phyloP scores from a whole-genome alignment of 192 early-diverging fungal genomes.

The Rhizophlyctis rosea region DNA sequence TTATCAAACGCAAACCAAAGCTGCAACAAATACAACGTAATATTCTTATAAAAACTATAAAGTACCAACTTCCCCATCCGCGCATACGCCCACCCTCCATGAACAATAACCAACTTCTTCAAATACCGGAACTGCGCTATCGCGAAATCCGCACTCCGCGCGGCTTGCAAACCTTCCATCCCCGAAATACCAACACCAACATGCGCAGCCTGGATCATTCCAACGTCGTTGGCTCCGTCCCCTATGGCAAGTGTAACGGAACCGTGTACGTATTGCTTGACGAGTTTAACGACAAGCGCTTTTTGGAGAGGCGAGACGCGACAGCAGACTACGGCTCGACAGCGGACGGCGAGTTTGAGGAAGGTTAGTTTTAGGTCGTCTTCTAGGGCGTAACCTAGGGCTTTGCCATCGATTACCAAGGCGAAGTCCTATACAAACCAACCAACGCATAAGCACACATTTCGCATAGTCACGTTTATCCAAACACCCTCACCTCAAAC shows the following conservation, averaged over 20 bases:
- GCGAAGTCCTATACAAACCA: conserved; percentile 74
- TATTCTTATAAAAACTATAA: conserved; percentile 99
- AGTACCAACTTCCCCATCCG: conserved; percentile 92
- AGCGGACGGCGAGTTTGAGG: conserved; percentile 85
- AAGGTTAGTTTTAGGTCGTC: conserved; percentile 63
- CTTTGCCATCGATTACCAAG: conserved; percentile 91
- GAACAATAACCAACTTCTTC: conserved; percentile 93
- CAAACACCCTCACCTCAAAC: conserved; percentile 27
- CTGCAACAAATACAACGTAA: conserved; percentile 95
- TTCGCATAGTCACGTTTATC: no score
- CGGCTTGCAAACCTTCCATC: conserved; percentile 94
- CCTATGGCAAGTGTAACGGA: conserved; percentile 94
- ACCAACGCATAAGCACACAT: no score
- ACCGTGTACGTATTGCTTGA: conserved; percentile 77
- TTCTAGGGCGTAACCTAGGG: conserved; percentile 89
- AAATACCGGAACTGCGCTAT: conserved; percentile 96
- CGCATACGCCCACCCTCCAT: conserved; percentile 97
- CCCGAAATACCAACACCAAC: conserved; percentile 97
- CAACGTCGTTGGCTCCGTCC: conserved; percentile 98
- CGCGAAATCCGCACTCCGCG: conserved; percentile 93
- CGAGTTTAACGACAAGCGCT: conserved; percentile 94
- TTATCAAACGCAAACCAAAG: conserved; percentile 96
- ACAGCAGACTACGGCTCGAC: conserved; percentile 95
- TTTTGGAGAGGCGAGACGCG: conserved; percentile 98
- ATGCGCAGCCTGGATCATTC: conserved; percentile 99